Percentiles rank a stretch among this genome's conserved stretches.
These are phyloP conservation scores for Oryza glumipatula DNA, from an alignment of 176 grass and related monocot species.

Conservation along the genomic window DNA sequence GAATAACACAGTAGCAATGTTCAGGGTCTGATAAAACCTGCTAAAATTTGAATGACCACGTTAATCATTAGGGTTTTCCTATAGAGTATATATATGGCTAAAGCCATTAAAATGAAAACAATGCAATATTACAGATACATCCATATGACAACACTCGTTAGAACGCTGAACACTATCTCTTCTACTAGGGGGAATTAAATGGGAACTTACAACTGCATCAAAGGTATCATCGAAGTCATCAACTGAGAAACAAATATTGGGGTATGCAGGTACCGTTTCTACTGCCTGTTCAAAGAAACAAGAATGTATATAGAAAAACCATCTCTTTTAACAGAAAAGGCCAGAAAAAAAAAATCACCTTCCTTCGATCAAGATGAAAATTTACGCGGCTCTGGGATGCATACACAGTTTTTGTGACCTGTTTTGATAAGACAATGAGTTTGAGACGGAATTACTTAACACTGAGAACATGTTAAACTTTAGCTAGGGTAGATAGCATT, in stretches of 20 bases:
- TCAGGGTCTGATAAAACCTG: constrained; percentile 71
- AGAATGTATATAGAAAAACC: background rate
- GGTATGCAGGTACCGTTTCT: constrained; percentile 88
- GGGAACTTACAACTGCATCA: constrained; percentile 83
- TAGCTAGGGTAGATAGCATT: background rate
- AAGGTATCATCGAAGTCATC: constrained; percentile 99
- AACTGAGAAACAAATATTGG: constrained; percentile 89
- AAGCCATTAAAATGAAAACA: constrained; percentile 5
- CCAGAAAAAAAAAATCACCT: constrained; percentile 44
- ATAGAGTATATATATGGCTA: constrained; percentile 10
- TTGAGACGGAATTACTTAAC: background rate
- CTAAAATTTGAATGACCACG: constrained; percentile 41
- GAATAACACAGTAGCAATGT: no score
- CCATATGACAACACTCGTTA: background rate
- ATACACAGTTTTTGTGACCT: constrained; percentile 96
- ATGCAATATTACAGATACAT: background rate
- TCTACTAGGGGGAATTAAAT: background rate
- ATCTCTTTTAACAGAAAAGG: constrained; percentile 18
- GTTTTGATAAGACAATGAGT: constrained; percentile 4
- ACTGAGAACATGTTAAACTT: constrained; percentile 13
- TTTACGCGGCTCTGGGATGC: constrained; percentile 88
- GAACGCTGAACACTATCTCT: background rate
- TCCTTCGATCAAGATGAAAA: constrained; percentile 91
- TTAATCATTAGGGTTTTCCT: background rate
- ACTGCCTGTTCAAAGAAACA: constrained; percentile 18